phyloP scores from a whole-genome alignment of 2,329 filamentous ascomycete species.

The Penicillium decumbens region DNA sequence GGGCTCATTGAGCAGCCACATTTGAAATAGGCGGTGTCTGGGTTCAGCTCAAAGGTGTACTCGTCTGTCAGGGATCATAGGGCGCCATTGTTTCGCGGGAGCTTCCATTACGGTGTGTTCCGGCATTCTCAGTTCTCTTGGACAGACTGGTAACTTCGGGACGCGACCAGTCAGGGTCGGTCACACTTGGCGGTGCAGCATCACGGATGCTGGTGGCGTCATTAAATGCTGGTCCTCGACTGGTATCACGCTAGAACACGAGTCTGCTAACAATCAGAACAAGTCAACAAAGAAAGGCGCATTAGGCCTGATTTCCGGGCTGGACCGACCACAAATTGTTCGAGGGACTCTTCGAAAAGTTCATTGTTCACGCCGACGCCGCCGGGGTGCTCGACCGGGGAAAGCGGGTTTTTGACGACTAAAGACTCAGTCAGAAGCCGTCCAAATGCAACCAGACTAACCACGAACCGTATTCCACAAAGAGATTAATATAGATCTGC shows the following conservation, averaged over 20 bases:
- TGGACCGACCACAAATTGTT: conserved; percentile 48
- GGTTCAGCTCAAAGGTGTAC: background rate
- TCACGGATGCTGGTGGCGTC: background rate
- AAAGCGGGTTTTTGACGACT: conserved; percentile 62
- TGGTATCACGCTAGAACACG: conserved; percentile 29
- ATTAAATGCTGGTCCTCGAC: background rate
- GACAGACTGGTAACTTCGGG: background rate
- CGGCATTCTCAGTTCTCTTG: conserved; percentile 1
- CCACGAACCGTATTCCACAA: conserved; percentile 78
- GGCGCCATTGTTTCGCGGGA: conserved; percentile 1
- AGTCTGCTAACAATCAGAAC: conserved; percentile 28
- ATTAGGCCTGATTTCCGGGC: background rate
- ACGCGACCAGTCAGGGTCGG: background rate
- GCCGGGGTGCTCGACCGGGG: conserved; percentile 57
- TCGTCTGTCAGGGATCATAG: background rate
- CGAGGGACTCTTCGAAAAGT: conserved; percentile 57
- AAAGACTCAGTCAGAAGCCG: conserved; percentile 7
- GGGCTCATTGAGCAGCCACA: conserved; percentile 7
- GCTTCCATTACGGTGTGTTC: conserved; percentile 10
- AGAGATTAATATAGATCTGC: conserved; percentile 97
- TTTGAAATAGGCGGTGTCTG: conserved; percentile 15
- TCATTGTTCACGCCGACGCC: conserved; percentile 62
- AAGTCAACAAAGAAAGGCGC: conserved; percentile 9
- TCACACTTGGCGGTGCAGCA: background rate
- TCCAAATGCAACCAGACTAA: background rate